A percentile compares a stretch with the other conserved stretches of the same genome.
These are phyloP conservation scores for Hyaloscypha hepaticicola DNA, from an alignment of 495 filamentous ascomycete genomes.

Conservation along the genomic window DNA sequence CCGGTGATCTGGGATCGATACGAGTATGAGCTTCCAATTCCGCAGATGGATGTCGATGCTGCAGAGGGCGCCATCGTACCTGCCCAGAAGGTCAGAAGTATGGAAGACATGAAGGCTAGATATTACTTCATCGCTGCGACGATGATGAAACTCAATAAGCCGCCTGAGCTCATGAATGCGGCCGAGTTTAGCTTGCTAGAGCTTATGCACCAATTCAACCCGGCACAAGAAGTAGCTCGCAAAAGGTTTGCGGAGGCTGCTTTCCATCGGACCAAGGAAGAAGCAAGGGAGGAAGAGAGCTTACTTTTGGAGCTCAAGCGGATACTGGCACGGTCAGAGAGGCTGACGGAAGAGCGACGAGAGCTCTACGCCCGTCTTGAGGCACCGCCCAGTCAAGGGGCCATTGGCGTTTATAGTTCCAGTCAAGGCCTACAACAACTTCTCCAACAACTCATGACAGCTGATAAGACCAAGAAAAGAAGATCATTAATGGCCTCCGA, in stretches of 20 bases:
- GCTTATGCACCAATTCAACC: constrained; percentile 81
- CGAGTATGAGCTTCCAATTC: constrained; percentile 61
- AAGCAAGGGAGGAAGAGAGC: constrained; percentile 87
- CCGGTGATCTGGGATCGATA: constrained; percentile 91
- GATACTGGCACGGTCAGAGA: constrained; percentile 78
- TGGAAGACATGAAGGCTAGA: constrained; percentile 89
- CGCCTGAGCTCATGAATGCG: constrained; percentile 78
- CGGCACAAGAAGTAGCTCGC: constrained; percentile 68
- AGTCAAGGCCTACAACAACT: constrained; percentile 76
- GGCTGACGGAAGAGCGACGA: constrained; percentile 78
- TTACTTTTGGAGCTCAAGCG: constrained; percentile 86
- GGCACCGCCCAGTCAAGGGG: constrained; percentile 65
- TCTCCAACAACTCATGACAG: constrained; percentile 71
- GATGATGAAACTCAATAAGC: constrained; percentile 81
- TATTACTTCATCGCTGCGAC: constrained; percentile 85
- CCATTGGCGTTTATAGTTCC: constrained; percentile 70
- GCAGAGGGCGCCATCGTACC: constrained; percentile 44
- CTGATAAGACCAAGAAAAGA: constrained; percentile 86
- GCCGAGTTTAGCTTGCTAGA: constrained; percentile 79
- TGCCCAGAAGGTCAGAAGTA: constrained; percentile 52
- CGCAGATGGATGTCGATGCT: constrained; percentile 39
- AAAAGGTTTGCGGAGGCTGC: constrained; percentile 82
- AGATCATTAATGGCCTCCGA: constrained; percentile 62
- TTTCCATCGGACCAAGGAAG: constrained; percentile 75
- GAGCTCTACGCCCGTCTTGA: constrained; percentile 91